These are phyloP conservation scores for Fagopyrum homotropicum DNA, from an alignment of 148 eudicot species.

Conservation along the genomic window DNA sequence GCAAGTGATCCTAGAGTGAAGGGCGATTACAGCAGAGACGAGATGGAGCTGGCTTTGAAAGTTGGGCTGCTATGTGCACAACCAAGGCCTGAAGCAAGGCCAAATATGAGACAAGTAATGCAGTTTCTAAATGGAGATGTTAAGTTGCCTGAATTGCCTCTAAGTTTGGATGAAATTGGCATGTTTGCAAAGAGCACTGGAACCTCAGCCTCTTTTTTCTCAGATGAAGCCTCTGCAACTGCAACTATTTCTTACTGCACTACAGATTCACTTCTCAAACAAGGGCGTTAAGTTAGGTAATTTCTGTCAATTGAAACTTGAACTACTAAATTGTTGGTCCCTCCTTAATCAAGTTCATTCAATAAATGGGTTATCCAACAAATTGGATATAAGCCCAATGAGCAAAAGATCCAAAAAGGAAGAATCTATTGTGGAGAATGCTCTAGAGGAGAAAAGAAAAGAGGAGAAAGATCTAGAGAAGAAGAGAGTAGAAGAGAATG, in stretches of 20 bases:
- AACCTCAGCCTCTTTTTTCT: neutral
- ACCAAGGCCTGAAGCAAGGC: conserved; percentile 23
- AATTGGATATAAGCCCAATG: no score
- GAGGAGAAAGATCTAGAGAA: no score
- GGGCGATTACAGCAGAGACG: conserved; percentile 16
- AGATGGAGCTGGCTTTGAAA: conserved; percentile 27
- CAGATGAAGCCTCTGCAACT: neutral
- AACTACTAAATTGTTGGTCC: no score
- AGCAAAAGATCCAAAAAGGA: no score
- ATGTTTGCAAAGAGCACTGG: neutral
- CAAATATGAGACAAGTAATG: conserved; percentile 32
- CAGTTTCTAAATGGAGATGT: conserved; percentile 17
- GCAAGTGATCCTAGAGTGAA: conserved; percentile 24
- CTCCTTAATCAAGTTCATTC: no score
- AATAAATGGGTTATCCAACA: no score
- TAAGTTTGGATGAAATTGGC: neutral
- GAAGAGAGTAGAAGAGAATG: no score
- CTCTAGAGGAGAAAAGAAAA: no score
- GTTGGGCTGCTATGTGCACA: conserved; percentile 35
- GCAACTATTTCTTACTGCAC: neutral
- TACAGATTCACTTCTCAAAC: neutral
- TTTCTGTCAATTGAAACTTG: neutral
- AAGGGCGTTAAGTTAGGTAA: neutral
- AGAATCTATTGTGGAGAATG: no score
- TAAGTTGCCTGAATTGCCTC: neutral